Evolutionary conservation across 1,284 basidiomycete genomes (phyloP).

Genomic region (Puccinia horiana): DNA sequence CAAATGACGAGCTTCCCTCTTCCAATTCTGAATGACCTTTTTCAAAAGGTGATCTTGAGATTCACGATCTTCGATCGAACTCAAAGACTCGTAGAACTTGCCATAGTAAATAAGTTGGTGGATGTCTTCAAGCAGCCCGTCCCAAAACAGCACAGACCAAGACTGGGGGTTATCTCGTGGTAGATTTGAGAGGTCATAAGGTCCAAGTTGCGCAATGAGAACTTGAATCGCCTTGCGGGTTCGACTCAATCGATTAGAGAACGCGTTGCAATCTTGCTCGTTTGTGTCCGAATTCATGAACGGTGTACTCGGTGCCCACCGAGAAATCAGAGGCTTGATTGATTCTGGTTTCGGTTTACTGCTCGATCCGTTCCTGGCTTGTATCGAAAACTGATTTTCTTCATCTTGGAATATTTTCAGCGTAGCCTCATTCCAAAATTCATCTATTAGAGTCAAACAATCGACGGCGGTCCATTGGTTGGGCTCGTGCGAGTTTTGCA

Average conservation of each 20-base stretch:
- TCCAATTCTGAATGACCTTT: slow-evolving; percentile 28
- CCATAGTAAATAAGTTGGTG: slow-evolving; percentile 8
- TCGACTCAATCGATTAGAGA: neutral
- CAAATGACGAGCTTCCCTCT: slow-evolving; percentile 7
- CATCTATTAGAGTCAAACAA: slow-evolving; percentile 33
- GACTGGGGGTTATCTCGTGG: slow-evolving; percentile 33
- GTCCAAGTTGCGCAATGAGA: slow-evolving; percentile 20
- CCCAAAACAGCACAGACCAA: slow-evolving; percentile 35
- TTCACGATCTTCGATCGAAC: neutral
- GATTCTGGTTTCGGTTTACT: neutral
- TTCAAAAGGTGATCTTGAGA: neutral
- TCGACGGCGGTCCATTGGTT: slow-evolving; percentile 28
- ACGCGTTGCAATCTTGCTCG: neutral
- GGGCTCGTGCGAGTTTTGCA: slow-evolving; percentile 23
- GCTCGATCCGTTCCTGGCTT: neutral
- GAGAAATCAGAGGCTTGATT: neutral
- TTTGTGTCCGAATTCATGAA: neutral
- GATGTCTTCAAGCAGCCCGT: slow-evolving; percentile 41
- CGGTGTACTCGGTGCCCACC: slow-evolving; percentile 31
- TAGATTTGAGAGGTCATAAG: slow-evolving; percentile 1
- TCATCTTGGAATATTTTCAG: slow-evolving; percentile 28
- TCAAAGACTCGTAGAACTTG: slow-evolving; percentile 15
- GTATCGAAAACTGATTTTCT: neutral
- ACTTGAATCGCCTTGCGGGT: slow-evolving; percentile 36
- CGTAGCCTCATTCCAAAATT: slow-evolving; percentile 37